Evolutionary conservation across 139 green algal genomes (phyloP).

Genomic region (Coelastrella sp.): DNA sequence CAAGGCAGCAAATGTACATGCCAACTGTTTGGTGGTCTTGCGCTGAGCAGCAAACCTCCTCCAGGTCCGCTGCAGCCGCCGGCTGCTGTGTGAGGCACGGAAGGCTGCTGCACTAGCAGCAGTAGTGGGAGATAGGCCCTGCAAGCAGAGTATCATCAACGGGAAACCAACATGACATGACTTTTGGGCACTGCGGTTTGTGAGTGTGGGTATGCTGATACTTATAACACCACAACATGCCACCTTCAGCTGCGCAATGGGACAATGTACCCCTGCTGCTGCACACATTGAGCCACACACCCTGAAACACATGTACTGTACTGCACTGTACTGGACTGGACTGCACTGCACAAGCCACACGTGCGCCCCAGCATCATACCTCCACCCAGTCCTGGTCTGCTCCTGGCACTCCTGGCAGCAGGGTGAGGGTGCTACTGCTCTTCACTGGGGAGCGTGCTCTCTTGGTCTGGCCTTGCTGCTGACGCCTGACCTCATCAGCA

Average conservation of each 20-base stretch:
- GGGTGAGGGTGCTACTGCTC: not conserved
- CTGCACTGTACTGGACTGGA: not conserved
- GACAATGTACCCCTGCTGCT: not conserved
- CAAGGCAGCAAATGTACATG: slow-evolving; percentile 53
- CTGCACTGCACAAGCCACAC: not conserved
- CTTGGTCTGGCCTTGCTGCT: slow-evolving; percentile 22
- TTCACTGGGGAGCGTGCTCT: not conserved
- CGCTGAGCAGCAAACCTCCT: slow-evolving; percentile 49
- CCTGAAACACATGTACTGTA: slow-evolving; percentile 5
- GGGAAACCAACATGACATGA: not conserved
- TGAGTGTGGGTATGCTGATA: too few relatives aligned
- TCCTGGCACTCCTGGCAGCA: not conserved
- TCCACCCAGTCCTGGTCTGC: slow-evolving; percentile 31
- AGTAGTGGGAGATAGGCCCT: slow-evolving; percentile 27
- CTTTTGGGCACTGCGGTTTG: too few relatives aligned
- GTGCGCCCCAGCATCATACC: not conserved
- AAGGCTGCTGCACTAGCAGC: slow-evolving; percentile 2
- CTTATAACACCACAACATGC: not conserved
- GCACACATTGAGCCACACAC: slow-evolving; percentile 39
- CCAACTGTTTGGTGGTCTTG: slow-evolving; percentile 63
- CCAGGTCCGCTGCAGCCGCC: slow-evolving; percentile 66
- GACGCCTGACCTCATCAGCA: slow-evolving; percentile 7
- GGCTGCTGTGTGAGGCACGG: slow-evolving; percentile 45
- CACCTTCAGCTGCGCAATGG: not conserved
- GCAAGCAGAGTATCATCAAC: slow-evolving; percentile 4